Evolutionary conservation across 169 alveolate species (phyloP), one percentile per base, ranked within the genome.

Genomic region (Eimeria falciformis): DNA sequence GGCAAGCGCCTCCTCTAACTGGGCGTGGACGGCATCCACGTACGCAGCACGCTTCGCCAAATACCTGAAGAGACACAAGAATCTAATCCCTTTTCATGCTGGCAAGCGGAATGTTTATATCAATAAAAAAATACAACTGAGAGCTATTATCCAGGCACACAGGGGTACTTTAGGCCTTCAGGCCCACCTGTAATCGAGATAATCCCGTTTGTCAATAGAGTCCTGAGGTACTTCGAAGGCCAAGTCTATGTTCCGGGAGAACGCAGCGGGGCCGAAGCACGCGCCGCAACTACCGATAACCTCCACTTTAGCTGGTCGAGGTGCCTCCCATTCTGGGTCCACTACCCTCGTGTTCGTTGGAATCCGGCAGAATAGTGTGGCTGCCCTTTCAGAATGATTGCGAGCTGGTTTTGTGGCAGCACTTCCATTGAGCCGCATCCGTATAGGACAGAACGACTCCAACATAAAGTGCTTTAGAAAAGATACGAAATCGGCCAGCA

Each of bases 11-110:
- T 29, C 81, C 50, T 21, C 58, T 50, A 83, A 81, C 68, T 83
- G 91, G 78, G 37, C 4, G 33, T 62, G 91, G 62, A 83, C 68
- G 18, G 47, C 66, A 25, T 65, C 91, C 23, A 83, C 69, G 29
- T 62, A 62, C 21, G 81, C 91, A n/a, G 91, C 91, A 37, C 91
- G 91, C 68, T 83, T 83, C 53, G 78, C 81, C 9, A 83, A 65
- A 65, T 83, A 83, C 65, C 91, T 83, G 91, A 9, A 17, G 25
- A 25, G 40, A 45, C 91, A 81, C 23, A 53, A 47, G 0, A 0
- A 78, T 27, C 27, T 27, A n/a, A 55, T 43, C 43, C 12, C 43
- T 45, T 23, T 53, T 53, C 25, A 33, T 21, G 0, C 12, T 33
- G 2, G 40, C 40, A 33, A 33, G 40, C 40, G 40, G 40, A 33